Evolutionary conservation across 441 rosid species (phyloP), one percentile per base, ranked within the genome.

Genomic region (Erysimum pusillum): DNA sequence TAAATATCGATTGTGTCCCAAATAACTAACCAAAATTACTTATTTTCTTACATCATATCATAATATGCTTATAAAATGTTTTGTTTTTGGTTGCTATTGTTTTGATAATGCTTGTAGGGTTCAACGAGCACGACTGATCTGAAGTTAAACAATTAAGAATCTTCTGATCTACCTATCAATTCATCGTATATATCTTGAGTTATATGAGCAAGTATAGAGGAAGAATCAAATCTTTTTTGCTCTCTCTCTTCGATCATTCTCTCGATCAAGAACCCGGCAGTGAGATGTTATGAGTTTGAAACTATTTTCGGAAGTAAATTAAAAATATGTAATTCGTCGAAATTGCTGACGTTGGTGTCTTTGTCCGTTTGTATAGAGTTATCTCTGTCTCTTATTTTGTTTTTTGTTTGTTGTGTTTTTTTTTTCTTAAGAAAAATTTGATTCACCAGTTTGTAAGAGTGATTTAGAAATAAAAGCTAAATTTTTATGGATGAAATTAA

Each of bases 121-220:
- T 85, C 98, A 35, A 77, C 97, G 61, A 93, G 98, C 84, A 69
- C 85, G 35, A 48, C 84, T 1, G 97, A 89, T 66, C 84, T 76
- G 82, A 93, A 95, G 86, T 84, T 86, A 84, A 87, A 57, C 87
- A 69, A 5, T 32, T 74, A 67, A 83, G 32, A 54, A 20, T 62
- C 57, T 70, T 62, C 57, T 70, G 20, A 45, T 11, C 7, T 31
- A 57, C 48, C 54, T 58, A 45, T 59, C 48, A 15, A 11, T 9
- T 34, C 20, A 20, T 64, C 45, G 46, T 46, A 18, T 62, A 42
- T 46, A 46, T 6, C 15, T 39, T 39, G 41, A 56, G 41, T 46
- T 45, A 13, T 45, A 13, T 34, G 36, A 69, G 56, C 63, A 68
- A 22, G 53, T 65, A 58, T 72, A 66, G 73, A 78, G 48, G 51